These are phyloP conservation scores for Xylariaceae sp. DNA, from an alignment of 2,329 filamentous ascomycete species.

Conservation along the genomic window DNA sequence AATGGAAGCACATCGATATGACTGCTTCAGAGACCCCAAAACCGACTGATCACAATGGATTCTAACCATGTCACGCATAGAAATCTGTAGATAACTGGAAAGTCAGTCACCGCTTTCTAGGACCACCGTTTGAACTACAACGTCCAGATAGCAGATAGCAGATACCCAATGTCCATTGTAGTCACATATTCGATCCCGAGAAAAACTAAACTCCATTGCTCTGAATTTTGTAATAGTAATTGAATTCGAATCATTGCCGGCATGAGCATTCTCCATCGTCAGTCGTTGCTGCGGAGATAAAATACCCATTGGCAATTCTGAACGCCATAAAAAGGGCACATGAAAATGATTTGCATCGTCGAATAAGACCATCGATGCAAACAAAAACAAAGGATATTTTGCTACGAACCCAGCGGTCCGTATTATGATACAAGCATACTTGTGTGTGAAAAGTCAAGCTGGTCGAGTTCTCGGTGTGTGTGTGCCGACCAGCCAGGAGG, in stretches of 20 bases:
- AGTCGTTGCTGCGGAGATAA: background rate
- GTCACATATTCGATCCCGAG: background rate
- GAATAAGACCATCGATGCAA: background rate
- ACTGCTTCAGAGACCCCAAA: too few species aligned
- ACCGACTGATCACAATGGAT: too few species aligned
- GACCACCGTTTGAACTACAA: background rate
- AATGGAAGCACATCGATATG: too few species aligned
- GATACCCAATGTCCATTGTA: background rate
- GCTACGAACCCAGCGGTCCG: conserved; percentile 23
- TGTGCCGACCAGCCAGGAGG: conserved; percentile 4
- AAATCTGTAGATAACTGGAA: too few species aligned
- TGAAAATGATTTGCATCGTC: background rate
- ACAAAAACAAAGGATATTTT: conserved; percentile 20
- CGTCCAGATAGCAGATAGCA: background rate
- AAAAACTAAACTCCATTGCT: background rate
- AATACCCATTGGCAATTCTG: background rate
- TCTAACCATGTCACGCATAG: too few species aligned
- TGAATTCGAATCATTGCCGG: background rate
- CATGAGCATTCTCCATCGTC: background rate
- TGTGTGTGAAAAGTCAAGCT: background rate
- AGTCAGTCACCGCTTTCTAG: background rate
- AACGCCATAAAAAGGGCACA: background rate
- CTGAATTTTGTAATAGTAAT: background rate
- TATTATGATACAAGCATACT: conserved; percentile 28
- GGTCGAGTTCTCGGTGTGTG: conserved; percentile 11